Conservation (phyloP, 805 yeast species). For the Saccharomycopsis sp. region DNA sequence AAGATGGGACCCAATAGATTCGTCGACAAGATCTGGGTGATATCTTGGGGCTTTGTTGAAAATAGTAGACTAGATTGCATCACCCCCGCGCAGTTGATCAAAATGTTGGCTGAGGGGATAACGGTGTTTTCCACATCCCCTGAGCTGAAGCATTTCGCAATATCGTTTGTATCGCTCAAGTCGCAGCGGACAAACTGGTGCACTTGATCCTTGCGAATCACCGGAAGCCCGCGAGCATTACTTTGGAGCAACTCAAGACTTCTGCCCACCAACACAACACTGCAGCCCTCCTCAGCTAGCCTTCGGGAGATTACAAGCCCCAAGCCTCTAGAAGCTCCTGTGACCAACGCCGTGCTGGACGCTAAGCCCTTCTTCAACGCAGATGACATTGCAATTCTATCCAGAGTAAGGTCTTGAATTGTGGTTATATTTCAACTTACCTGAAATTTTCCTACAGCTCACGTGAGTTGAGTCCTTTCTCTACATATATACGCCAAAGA, state of each 20-base stretch:
- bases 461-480: too few species aligned
- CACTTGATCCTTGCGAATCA: slow-evolving; percentile 17
- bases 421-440: too few species aligned
- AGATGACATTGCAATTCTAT: too few species aligned
- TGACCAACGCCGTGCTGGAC: slow-evolving; percentile 39
- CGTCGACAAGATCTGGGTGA: slow-evolving; percentile 38
- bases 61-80: slow-evolving; percentile 47
- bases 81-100: slow-evolving; percentile 46
- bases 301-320: slow-evolving; percentile 48
- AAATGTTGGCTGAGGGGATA: slow-evolving; percentile 22
- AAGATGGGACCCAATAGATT: slow-evolving; percentile 58
- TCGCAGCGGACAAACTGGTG: slow-evolving; percentile 32
- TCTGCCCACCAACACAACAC: slow-evolving; percentile 43
- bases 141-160: slow-evolving; percentile 17
- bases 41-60: slow-evolving; percentile 28
- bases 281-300: slow-evolving; percentile 44
- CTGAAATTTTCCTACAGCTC: too few species aligned
- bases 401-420: too few species aligned
- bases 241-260: slow-evolving; percentile 30
- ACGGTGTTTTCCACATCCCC: neutral
- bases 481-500: too few species aligned
- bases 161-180: slow-evolving; percentile 22
- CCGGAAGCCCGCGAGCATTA: slow-evolving; percentile 20
- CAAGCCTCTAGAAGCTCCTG: slow-evolving; percentile 66
- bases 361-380: too few species aligned